Evolutionary conservation across 306 rosid species (phyloP).

Genomic region (Rosa rugosa): DNA sequence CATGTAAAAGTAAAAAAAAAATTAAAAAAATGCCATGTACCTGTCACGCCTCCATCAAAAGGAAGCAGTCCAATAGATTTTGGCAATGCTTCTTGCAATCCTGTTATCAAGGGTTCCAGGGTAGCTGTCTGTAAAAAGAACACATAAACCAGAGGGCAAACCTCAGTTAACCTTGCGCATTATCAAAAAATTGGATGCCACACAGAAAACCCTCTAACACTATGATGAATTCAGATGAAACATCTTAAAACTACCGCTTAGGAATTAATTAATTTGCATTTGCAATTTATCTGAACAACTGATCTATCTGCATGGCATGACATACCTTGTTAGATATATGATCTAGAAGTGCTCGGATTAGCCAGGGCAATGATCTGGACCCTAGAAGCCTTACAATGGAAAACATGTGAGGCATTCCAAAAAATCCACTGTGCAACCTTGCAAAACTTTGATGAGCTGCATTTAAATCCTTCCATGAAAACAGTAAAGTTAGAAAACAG

Average conservation of each 20-base stretch:
- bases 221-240: neutral
- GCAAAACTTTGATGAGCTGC: conserved; percentile 98
- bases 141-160: conserved; percentile 23
- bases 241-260: conserved; percentile 5
- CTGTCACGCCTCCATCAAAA: conserved; percentile 94
- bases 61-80: conserved; percentile 95
- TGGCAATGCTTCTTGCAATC: conserved; percentile 92
- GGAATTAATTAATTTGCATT: neutral
- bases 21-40: conserved; percentile 32
- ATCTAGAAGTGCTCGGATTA: conserved; percentile 92
- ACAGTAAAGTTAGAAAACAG: conserved; percentile 4
- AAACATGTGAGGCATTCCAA: conserved; percentile 92
- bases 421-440: conserved; percentile 93
- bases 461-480: conserved; percentile 66
- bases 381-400: conserved; percentile 81
- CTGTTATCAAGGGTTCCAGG: conserved; percentile 88
- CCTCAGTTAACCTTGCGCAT: neutral
- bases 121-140: conserved; percentile 63
- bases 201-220: conserved; percentile 3
- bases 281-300: neutral
- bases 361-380: conserved; percentile 97
- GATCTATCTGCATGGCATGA: conserved; percentile 11
- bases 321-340: conserved; percentile 93
- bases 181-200: neutral
- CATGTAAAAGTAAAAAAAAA: neutral